Conservation (phyloP, 2,329 filamentous ascomycete genomes). For the Aspergillus thermomutatus region DNA sequence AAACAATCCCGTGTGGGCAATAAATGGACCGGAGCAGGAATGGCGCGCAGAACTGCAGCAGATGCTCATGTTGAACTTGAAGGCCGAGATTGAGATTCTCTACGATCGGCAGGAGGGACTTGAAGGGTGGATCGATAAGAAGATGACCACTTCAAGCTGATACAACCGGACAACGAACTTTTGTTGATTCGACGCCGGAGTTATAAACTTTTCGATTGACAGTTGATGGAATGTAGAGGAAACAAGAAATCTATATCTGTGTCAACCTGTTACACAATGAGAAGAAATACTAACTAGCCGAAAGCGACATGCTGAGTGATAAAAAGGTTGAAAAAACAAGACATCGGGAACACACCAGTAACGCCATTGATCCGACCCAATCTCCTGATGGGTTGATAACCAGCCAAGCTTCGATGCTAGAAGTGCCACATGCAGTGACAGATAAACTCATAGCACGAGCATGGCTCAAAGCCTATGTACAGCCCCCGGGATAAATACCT, state of each 20-base stretch:
- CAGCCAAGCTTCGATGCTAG: not conserved
- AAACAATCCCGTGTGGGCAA: constrained; percentile 40
- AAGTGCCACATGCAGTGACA: not conserved
- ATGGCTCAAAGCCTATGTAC: not conserved
- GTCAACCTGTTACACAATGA: constrained; percentile 5
- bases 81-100: constrained; percentile 60
- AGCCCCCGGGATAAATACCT: not conserved
- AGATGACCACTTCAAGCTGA: constrained; percentile 20
- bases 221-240: not conserved
- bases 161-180: not conserved
- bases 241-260: not conserved
- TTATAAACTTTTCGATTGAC: not conserved
- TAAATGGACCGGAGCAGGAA: constrained; percentile 41
- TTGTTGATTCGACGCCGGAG: not conserved
- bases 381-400: not conserved
- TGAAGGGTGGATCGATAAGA: constrained; percentile 42
- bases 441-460: not conserved
- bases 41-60: constrained; percentile 54
- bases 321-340: constrained; percentile 1
- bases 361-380: constrained; percentile 16
- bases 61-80: constrained; percentile 61
- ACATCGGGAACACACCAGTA: constrained; percentile 11
- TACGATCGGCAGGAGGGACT: constrained; percentile 43
- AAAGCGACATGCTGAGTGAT: not conserved
- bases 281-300: constrained; percentile 15